These are phyloP conservation scores for Leccinum truebloodii DNA, from an alignment of 768 basidiomycete species.

Conservation along the genomic window DNA sequence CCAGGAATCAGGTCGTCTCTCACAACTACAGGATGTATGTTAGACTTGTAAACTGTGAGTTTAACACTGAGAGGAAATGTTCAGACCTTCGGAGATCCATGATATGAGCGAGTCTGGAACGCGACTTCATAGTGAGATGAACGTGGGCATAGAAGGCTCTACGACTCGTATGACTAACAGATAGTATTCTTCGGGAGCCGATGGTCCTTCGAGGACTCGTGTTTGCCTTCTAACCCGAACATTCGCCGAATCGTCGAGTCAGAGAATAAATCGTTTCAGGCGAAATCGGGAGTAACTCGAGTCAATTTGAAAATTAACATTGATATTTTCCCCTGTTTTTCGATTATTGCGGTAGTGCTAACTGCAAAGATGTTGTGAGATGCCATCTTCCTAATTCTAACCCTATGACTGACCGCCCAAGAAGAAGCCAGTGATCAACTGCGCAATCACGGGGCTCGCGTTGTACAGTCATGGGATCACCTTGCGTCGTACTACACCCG, in stretches of 20 bases:
- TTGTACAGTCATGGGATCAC: background rate
- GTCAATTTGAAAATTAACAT: background rate
- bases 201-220: background rate
- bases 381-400: background rate
- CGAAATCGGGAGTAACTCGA: background rate
- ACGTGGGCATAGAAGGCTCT: background rate
- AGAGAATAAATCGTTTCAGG: background rate
- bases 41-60: background rate
- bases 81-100: background rate
- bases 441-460: background rate
- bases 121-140: background rate
- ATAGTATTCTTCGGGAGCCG: slow-evolving; percentile 2
- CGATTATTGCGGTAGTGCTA: background rate
- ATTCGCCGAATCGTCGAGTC: background rate
- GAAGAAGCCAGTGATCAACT: background rate
- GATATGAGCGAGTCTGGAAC: background rate
- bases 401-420: background rate
- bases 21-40: background rate
- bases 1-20: background rate
- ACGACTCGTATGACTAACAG: background rate
- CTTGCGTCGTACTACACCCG: background rate
- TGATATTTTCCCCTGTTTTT: background rate
- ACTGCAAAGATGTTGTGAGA: background rate
- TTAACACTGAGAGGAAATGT: background rate
- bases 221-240: slow-evolving; percentile 1